A percentile compares a stretch with the other conserved stretches of the same genome.
Conservation (phyloP, 2,329 filamentous ascomycete genomes). For the Nemania bipapillata region DNA sequence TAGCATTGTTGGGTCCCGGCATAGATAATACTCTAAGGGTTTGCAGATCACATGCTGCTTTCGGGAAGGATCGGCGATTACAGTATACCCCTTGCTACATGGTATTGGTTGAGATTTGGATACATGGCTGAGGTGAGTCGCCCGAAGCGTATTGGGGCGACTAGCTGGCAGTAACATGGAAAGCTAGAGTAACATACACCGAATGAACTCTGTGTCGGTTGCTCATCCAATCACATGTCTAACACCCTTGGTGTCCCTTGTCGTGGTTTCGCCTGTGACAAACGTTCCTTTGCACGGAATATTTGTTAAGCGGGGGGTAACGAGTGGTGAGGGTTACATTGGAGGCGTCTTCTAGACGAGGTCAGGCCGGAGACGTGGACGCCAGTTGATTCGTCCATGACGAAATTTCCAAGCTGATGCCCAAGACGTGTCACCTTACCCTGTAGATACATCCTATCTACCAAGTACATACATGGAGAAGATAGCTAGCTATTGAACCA, state of each 20-base stretch:
- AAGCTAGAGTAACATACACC: background rate
- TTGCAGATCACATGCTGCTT: slow-evolving; percentile 1
- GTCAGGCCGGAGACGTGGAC: background rate
- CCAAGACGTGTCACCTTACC: background rate
- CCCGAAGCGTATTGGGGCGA: background rate
- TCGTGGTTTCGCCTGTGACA: background rate
- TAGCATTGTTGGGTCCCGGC: background rate
- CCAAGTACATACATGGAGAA: too few species aligned
- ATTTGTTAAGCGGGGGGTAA: background rate
- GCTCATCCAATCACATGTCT: background rate
- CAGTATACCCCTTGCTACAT: background rate
- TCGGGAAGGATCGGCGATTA: slow-evolving; percentile 1
- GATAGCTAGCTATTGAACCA: too few species aligned
- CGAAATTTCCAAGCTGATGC: background rate
- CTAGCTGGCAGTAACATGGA: background rate
- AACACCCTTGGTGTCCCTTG: background rate
- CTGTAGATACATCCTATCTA: too few species aligned
- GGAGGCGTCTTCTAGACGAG: background rate
- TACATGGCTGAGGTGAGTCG: slow-evolving; percentile 1
- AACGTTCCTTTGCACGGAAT: background rate
- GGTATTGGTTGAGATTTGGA: background rate
- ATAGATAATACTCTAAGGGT: background rate
- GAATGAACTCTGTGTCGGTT: background rate
- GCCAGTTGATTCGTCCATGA: background rate
- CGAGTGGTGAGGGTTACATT: background rate